Evolutionary conservation across 345 rosid species (phyloP), one percentile per base, ranked within the genome.

Genomic region (Arabidopsis suecica): DNA sequence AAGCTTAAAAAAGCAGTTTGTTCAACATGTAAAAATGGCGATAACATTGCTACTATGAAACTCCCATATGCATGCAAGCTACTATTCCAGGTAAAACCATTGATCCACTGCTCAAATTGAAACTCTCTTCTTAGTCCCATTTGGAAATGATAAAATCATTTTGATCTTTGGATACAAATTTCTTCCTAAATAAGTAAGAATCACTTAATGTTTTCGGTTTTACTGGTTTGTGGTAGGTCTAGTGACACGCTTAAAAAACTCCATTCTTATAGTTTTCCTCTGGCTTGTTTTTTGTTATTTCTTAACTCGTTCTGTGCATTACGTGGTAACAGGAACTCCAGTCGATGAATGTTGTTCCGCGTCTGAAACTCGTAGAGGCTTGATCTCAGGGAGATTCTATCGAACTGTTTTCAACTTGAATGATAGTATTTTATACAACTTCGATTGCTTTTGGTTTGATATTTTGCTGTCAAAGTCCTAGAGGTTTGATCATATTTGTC

Each of bases 1-100:
- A 94, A 90, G 79, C 84, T 88, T 76, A 91, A 84, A 77, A 75
- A 87, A 20, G 95, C 88, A 65, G 73, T 87, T 48, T 94, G 98
- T 81, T 79, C 97, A 44, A 79, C 86, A 3, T 91, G 98, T 82
- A 89, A 86, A 83, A 88, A 75, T 32, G 98, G 98, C 9, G 89
- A 88, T 50, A 84, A 88, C 54, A 82, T 94, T 73, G 86, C 97
- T 22, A 90, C 89, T 6, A 83, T 90, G 95, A 90, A 88, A 73
- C 84, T 94, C 25, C 96, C 98, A 4, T 91, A 91, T 61, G 97
- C 98, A 1, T 88, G 97, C 97, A 94, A 91, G 86, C 98, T 94
- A 74, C 81, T 94, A 57, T 70, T 90, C 58, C 98, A 91, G 97
- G 95, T 94, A 75, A 59, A 42, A 20, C 56, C 45, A 23, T 30